Evolutionary conservation across 768 basidiomycete genomes (phyloP), one percentile per base, ranked within the genome.

Genomic region (Butyriboletus loyo): DNA sequence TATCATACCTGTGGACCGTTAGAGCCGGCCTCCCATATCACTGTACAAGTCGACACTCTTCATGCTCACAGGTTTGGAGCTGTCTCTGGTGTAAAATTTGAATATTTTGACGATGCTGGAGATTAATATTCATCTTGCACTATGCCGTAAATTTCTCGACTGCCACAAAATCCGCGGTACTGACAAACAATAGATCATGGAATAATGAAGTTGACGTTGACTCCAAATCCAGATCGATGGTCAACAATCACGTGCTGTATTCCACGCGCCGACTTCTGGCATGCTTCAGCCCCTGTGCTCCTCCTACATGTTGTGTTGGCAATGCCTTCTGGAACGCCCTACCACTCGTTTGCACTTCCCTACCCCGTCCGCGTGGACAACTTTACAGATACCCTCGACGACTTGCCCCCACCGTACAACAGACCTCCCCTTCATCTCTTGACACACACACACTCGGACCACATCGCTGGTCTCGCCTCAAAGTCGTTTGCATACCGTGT

Each of bases 381-480:
- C 55, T 98, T 98, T 68, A 75, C 81, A 4, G 60, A 68, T 32
- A 67, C 70, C 19, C 60, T 75, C 53, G 69, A 77, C 5, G 54
- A 68, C 27, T 42, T 70, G 5, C 66, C 69, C 21, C 44, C 62
- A 11, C 69, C 67, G 0, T 69, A 61, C 46, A 75, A 70, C 44
- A 57, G 64, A 55, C 70, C 74, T 2, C 65, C 73, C 9, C 68
- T 93, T 11, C 82, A 91, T 66, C 80, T 97, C n/a, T 79, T 97
- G 49, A 84, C 87, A 0, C 93, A 97, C 65, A 89, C 92, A 0
- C 95, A 96, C 70, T 79, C 92, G 0, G 94, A 96, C 69, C 94
- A 97, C 64, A 77, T 92, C 47, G 72, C 70, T 38, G 93, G 95
- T 5, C 77, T 97, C 25, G 77, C 84, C 19, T 80, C 88, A 22